Percentiles rank a stretch among this genome's conserved stretches.
phyloP scores from a whole-genome alignment of 106 monocot genomes.

The Ottelia alismoides region DNA sequence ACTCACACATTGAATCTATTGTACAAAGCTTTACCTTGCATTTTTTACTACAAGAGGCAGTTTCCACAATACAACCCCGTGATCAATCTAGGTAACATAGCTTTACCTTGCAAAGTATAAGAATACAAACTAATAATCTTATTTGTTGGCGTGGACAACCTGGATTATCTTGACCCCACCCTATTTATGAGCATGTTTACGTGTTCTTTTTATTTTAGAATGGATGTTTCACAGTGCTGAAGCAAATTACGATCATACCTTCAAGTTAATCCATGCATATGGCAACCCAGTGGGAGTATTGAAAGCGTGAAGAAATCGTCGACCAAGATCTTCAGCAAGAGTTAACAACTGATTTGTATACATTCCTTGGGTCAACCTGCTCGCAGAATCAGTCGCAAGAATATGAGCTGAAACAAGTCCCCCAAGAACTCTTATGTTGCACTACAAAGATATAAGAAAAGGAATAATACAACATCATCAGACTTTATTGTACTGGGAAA shows the following conservation, averaged over 20 bases:
- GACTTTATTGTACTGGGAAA: not conserved
- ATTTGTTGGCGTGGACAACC: too few relatives aligned
- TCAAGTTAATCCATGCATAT: constrained; percentile 94
- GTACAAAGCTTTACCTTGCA: too few relatives aligned
- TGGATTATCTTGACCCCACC: too few relatives aligned
- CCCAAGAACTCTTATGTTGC: constrained; percentile 97
- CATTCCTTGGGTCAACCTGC: constrained; percentile 29
- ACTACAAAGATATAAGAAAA: constrained; percentile 45
- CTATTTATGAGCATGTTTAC: too few relatives aligned
- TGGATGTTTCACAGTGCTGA: too few relatives aligned
- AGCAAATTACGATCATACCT: constrained; percentile 47
- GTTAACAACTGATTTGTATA: constrained; percentile 64
- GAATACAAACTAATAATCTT: too few relatives aligned
- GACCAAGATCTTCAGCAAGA: constrained; percentile 78
- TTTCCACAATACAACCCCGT: too few relatives aligned
- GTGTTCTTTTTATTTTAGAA: too few relatives aligned
- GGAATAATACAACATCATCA: constrained; percentile 9
- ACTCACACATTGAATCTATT: too few relatives aligned
- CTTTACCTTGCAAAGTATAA: too few relatives aligned
- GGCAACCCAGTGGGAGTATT: constrained; percentile 89
- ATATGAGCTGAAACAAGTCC: constrained; percentile 97
- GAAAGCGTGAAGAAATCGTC: constrained; percentile 73
- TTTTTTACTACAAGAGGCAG: too few relatives aligned
- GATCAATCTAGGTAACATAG: too few relatives aligned
- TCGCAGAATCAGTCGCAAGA: constrained; percentile 69